Base-by-base conservation (phyloP, 2,329 filamentous ascomycete species). In the Trichoderma brevicompactum region DNA sequence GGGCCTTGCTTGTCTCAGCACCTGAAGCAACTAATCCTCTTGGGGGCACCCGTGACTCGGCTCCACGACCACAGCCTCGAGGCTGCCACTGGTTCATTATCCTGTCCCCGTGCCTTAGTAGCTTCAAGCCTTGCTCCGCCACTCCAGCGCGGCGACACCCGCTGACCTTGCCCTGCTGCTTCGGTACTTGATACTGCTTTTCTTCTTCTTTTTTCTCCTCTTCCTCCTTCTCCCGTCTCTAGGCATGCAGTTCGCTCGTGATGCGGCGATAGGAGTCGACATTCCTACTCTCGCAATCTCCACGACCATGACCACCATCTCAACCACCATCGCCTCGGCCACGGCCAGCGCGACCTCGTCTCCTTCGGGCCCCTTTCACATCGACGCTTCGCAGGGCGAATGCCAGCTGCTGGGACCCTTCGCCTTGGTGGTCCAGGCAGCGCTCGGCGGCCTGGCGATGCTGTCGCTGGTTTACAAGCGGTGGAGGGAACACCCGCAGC, bases 401-500 rank as follows among this genome's bases (percentile, higher is more conserved):
- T 99, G 95, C 77, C 85, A 89, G 69, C 84, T 99, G 9, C 84
- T 99, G 2, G 95, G 95, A 0, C 87, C 94, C 4, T 99, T 98
- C 75, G 94, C 95, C 12, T 85, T 99, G 64, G 74, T 99, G 40
- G 90, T 99, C 6, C 95, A 99, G 80, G 90, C 87, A 49, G 92
- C 92, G 1, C 86, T 99, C 17, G 95, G 95, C 17, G 87, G 84
- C 17, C 81, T 97, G 64, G 95, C 95, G 8, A 80, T 98, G 60
- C 81, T 94, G 63, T 92, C 93, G 1, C 85, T 99, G 55, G 94
- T 98, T 7, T 96, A 88, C 81, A 99, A 99, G 82, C 86, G 95
- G 71, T 97, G 91, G 88, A 87, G 92, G 69, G 95, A 99, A 79
- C 85, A 92, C 65, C 94, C 95, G 1, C 94, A 97, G 76, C 86